Percentiles rank a stretch among this genome's conserved stretches.
Evolutionary conservation across 345 rosid genomes (phyloP).

Genomic region (Hevea brasiliensis): DNA sequence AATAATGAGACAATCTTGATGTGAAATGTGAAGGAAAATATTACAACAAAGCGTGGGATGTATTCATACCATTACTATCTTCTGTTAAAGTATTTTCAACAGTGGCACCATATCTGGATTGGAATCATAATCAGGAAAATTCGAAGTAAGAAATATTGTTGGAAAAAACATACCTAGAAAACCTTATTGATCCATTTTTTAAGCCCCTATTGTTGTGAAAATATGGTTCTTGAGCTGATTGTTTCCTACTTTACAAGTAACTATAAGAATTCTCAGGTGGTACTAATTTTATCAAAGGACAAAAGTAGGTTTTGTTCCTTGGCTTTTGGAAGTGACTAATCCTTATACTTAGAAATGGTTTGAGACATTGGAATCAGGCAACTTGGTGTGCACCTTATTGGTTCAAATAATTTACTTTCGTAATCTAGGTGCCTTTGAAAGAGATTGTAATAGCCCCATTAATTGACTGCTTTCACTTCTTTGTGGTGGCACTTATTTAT

Average conservation of each 20-base stretch:
- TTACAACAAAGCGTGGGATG: too few relatives aligned
- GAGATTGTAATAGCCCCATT: not conserved
- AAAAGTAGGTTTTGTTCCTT: not conserved
- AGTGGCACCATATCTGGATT: too few relatives aligned
- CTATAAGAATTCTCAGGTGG: not conserved
- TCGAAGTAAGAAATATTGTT: not conserved
- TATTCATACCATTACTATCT: too few relatives aligned
- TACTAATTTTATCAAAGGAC: not conserved
- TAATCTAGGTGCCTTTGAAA: not conserved
- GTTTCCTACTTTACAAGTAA: not conserved
- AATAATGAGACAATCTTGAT: not conserved
- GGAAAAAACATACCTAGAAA: not conserved
- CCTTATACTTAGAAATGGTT: not conserved
- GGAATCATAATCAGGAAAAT: too few relatives aligned
- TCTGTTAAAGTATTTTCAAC: too few relatives aligned
- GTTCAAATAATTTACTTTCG: not conserved
- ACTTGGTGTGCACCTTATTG: not conserved
- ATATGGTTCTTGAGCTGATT: not conserved
- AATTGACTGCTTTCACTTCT: not conserved
- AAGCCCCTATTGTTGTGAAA: not conserved
- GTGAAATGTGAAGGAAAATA: too few relatives aligned
- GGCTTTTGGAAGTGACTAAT: not conserved
- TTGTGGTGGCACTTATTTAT: not conserved
- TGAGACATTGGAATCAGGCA: not conserved
- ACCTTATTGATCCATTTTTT: not conserved